Conservation (phyloP, 306 rosid species). For the Cucumis cinereus region DNA sequence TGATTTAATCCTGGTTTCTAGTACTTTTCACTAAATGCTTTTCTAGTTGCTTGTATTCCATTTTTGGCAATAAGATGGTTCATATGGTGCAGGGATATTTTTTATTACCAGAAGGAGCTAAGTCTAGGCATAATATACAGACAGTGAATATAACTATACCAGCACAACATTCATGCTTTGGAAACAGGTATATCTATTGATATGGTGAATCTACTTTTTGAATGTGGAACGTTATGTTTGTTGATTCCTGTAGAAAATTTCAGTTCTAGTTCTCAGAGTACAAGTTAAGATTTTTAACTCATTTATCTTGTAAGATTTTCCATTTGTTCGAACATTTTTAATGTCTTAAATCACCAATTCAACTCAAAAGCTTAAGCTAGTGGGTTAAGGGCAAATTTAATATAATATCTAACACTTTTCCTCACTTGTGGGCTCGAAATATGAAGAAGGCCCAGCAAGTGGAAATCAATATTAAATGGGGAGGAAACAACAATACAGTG, state of each 20-base stretch:
- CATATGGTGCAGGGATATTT: constrained; percentile 64
- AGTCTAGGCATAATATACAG: constrained; percentile 65
- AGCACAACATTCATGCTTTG: constrained; percentile 92
- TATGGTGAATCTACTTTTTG: background rate
- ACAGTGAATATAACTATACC: constrained; percentile 86
- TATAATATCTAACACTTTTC: too few relatives aligned
- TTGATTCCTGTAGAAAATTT: background rate
- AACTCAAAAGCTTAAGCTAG: too few relatives aligned
- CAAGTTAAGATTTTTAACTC: background rate
- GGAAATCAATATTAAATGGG: too few relatives aligned
- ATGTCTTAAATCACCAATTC: too few relatives aligned
- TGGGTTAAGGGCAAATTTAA: too few relatives aligned
- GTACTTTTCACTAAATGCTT: background rate
- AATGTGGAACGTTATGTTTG: background rate
- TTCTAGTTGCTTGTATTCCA: constrained; percentile 8
- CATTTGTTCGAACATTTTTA: background rate
- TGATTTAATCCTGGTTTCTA: constrained; percentile 4
- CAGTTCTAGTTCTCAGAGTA: background rate
- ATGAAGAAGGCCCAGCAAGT: too few relatives aligned
- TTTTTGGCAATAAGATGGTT: background rate
- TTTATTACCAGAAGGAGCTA: constrained; percentile 87
- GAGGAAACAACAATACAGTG: too few relatives aligned
- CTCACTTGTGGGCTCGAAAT: too few relatives aligned
- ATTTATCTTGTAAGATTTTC: background rate
- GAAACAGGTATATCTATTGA: constrained; percentile 57